Evolutionary conservation across 2,329 filamentous ascomycete species (phyloP), one percentile per base, ranked within the genome.

Genomic region (Fusarium sp.): DNA sequence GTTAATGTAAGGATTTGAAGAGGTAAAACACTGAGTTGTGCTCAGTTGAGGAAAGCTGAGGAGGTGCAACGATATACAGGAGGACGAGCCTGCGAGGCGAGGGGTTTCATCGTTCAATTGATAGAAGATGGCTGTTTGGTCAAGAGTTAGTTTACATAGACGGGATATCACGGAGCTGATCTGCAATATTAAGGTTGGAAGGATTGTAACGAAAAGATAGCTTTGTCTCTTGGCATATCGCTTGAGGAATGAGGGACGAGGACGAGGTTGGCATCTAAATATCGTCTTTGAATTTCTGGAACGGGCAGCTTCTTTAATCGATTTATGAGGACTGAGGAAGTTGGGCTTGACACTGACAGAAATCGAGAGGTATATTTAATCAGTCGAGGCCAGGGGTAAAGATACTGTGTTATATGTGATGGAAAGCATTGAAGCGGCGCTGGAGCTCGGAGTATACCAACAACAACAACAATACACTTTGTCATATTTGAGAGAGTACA

Each of bases 271-370:
- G 5, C 24, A 24, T 41, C 24, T 30, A 4, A 22, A 20, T 5
- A 24, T 26, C n/a, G 18, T 2, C 22, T 71, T 71, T 73, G 70
- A 69, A 54, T 71, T 66, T 71, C 24, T 15, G 24, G 11, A 18
- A 7, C 2, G 22, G 16, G 26, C 14, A n/a, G 2, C 33, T 4
- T 44, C 12, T 12, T 28, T 48, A n/a, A 6, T 15, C 3, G 5
- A 15, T n/a, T 22, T 3, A 22, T 9, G n/a, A 41, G 28, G 8
- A 20, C 45, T 5, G 2, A 30, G 33, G 5, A 10, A 38, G 5
- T 14, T 12, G 14, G 3, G 2, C 6, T 1, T 2, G 14, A 36
- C 6, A 18, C 22, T 10, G 16, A 14, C 1, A 20, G 3, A 3
- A 30, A 15, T 15, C 8, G 18, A 20, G 15, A 20, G 26, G 13